Evolutionary conservation across 192 early-diverging fungal species (phyloP), one percentile per base, ranked within the genome.

Genomic region (Coemansia sp.): DNA sequence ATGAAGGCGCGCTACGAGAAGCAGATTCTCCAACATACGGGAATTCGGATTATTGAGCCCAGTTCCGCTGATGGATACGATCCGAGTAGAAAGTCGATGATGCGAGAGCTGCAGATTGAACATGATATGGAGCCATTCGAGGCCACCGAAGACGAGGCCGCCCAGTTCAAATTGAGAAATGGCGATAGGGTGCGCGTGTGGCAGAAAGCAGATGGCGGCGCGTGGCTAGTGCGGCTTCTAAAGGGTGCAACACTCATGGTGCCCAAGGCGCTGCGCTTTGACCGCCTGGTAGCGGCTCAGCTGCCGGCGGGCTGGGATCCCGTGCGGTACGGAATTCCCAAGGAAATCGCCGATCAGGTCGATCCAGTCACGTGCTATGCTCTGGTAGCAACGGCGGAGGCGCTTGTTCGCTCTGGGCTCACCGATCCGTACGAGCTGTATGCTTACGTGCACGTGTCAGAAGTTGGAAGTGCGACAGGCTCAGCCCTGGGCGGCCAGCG

Each of bases 391-490:
- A 96, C 95, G 40, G 92, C 92, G 18, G 95, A 98, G 75, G 94
- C 95, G 10, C 84, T 98, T 63, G 80, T 93, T 37, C 87, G 92
- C 21, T 90, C 92, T 60, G 95, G 95, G 75, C 91, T 98, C 56
- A 94, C 94, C 32, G 95, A 98, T 74, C 94, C 95, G 16, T 98
- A 98, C 85, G 95, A 98, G 79, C 91, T 98, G 79, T 98, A 93
- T 87, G 81, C 90, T 67, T 98, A 96, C 60, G 92, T 96, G 56
- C 94, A 95, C 69, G 93, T 98, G 38, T 89, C 88, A 63, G 94
- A 98, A 71, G 88, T 98, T 40, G 95, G 95, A 65, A 96, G 92
- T 87, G 85, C 90, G 16, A 87, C 90, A 40, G 94, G 95, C 56
- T 89, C 91, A 49, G 94, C 92, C 79, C 86, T 96, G 49, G 95